Evolutionary conservation across 352 stramenopile species (phyloP).

Genomic region (Phytophthora gonapodyides): DNA sequence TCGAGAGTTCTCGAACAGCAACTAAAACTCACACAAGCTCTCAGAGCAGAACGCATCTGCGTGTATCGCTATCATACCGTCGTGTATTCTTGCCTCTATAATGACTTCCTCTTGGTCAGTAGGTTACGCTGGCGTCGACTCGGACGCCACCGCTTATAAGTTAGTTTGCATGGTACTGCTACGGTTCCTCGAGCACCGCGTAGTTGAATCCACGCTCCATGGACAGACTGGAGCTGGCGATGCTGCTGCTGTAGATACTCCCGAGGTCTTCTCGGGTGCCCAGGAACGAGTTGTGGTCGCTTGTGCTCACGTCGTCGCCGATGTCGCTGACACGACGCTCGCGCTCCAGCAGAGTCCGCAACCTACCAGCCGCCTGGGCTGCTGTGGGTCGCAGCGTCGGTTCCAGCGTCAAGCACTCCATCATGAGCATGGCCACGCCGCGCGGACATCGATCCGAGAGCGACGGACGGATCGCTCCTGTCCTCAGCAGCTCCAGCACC

Average conservation of each 20-base stretch:
- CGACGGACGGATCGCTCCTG: constrained; percentile 54
- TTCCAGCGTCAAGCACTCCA: constrained; percentile 60
- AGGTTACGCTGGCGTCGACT: constrained; percentile 12
- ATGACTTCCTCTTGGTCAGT: constrained; percentile 14
- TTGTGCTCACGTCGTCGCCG: constrained; percentile 44
- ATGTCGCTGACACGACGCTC: constrained; percentile 59
- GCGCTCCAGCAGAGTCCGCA: constrained; percentile 52
- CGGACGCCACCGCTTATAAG: constrained; percentile 35
- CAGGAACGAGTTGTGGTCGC: constrained; percentile 49
- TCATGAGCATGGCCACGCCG: constrained; percentile 47
- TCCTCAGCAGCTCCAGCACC: constrained; percentile 58
- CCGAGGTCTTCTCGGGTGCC: constrained; percentile 32
- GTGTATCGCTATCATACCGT: constrained; percentile 26
- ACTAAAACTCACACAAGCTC: too few relatives aligned
- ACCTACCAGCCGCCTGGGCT: constrained; percentile 36
- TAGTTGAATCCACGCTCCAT: constrained; percentile 41
- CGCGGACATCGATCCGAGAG: constrained; percentile 55
- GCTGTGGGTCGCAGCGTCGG: constrained; percentile 50
- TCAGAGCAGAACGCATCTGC: not conserved
- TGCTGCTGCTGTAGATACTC: constrained; percentile 36
- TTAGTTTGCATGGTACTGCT: constrained; percentile 25
- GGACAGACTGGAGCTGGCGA: constrained; percentile 32
- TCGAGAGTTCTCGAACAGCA: too few relatives aligned
- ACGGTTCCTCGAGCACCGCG: constrained; percentile 36
- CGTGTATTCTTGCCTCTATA: constrained; percentile 5